Evolutionary conservation across 2,329 filamentous ascomycete genomes (phyloP).

Genomic region (Talaromyces sp.): DNA sequence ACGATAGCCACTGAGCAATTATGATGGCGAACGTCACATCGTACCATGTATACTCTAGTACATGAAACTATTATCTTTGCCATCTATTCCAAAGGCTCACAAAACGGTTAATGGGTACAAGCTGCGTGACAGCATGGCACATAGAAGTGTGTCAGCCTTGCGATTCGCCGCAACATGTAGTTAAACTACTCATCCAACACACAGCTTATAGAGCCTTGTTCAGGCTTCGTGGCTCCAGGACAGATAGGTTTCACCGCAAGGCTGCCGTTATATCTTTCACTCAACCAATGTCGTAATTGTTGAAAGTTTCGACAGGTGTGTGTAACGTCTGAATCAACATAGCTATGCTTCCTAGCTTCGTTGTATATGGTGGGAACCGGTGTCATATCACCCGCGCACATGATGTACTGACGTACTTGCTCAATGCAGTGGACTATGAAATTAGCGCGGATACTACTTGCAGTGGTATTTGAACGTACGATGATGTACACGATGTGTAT

Average conservation of each 20-base stretch:
- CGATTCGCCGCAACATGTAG: no score
- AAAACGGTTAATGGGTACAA: no score
- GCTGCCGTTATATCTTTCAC: constrained; percentile 8
- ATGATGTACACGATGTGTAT: constrained; percentile 1
- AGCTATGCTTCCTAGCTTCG: neutral
- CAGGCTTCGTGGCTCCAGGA: constrained; percentile 3
- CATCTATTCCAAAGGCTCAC: no score
- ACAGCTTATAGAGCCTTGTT: neutral
- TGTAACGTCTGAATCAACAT: constrained; percentile 10
- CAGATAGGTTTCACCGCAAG: constrained; percentile 1
- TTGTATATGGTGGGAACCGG: neutral
- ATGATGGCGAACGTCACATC: no score
- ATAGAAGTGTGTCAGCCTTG: no score
- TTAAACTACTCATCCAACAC: constrained; percentile 4
- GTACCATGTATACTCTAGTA: no score
- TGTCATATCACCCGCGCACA: constrained; percentile 9
- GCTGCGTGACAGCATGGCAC: no score
- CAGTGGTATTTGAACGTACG: neutral
- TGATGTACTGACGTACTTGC: constrained; percentile 8
- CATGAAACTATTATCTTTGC: no score
- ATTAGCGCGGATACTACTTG: no score
- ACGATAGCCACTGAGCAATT: no score
- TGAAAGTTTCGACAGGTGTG: constrained; percentile 6
- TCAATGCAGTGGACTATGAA: constrained; percentile 6
- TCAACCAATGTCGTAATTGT: neutral